phyloP scores from a whole-genome alignment of 1,284 basidiomycete species.

The Melampsora americana region DNA sequence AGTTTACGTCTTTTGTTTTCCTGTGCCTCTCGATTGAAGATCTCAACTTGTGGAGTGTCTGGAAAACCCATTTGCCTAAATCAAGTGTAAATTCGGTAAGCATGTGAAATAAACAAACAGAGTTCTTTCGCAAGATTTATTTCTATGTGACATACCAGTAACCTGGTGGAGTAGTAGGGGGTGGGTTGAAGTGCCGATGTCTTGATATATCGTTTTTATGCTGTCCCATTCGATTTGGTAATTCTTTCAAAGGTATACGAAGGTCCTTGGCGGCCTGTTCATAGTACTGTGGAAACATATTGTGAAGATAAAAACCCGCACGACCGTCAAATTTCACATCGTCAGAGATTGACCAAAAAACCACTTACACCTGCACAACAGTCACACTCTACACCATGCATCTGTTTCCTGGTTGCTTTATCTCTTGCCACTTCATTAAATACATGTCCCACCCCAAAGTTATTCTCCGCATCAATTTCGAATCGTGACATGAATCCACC shows the following conservation, averaged over 20 bases:
- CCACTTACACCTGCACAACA: conserved; percentile 71
- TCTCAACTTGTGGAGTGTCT: conserved; percentile 69
- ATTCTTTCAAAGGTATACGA: conserved; percentile 22
- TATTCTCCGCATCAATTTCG: conserved; percentile 65
- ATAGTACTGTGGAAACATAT: conserved; percentile 37
- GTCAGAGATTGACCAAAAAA: not conserved
- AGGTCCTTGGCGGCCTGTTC: conserved; percentile 47
- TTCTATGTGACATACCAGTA: conserved; percentile 18
- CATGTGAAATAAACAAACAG: not conserved
- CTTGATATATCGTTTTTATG: conserved; percentile 74
- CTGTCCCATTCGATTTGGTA: conserved; percentile 48
- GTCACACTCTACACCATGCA: conserved; percentile 77
- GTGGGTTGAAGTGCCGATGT: conserved; percentile 59
- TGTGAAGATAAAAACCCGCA: conserved; percentile 24
- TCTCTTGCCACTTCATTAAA: conserved; percentile 73
- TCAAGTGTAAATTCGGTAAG: too few species aligned
- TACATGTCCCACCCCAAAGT: conserved; percentile 66
- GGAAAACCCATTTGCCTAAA: conserved; percentile 75
- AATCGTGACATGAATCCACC: conserved; percentile 23
- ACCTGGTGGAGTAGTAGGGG: conserved; percentile 31
- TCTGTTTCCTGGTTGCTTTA: conserved; percentile 64
- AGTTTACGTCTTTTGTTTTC: conserved; percentile 68
- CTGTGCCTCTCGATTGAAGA: conserved; percentile 69
- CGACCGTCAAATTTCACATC: not conserved
- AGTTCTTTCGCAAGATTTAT: not conserved